Evolutionary conservation across 2,329 filamentous ascomycete species (phyloP), one percentile per base, ranked within the genome.

Genomic region (Fusarium mexicanum): DNA sequence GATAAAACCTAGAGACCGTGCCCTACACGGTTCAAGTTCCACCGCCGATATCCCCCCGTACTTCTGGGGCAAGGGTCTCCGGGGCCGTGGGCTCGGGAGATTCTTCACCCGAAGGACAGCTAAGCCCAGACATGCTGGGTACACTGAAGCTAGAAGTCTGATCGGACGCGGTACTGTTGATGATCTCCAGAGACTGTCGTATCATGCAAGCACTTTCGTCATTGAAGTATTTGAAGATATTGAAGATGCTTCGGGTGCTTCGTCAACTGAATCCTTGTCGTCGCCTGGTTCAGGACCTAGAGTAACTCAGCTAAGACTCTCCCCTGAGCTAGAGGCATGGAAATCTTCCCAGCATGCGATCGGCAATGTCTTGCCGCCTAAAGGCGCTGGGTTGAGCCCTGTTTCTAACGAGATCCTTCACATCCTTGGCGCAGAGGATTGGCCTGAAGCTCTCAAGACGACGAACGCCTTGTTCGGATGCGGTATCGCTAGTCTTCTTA

Each of bases 391-490:
- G 5, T n/a, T 76, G 31, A 69, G 57, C 58, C 65, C 55, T 13
- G 75, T 70, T 6, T 76, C 75, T 1, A 43, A 70, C 2, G 62
- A 69, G 31, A 53, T 66, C 14, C 62, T 76, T 3, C 63, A 40
- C 6, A 64, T 74, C 13, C 60, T 76, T 43, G 70, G 70, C 6
- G 75, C 75, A 17, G 60, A 68, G 37, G 60, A 64, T 43, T 76
- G 75, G 75, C 75, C 75, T 12, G 74, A 76, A 33, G 75, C 75
- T 7, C 53, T 76, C 40, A 74, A 74, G 59, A 76, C 75, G 3
- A 76, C 74, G 13, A 76, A 76, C 31, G 75, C 75, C 8, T 26
- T 76, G 31, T 76, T 76, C 10, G 75, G 75, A 20, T 76, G 75
- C 22, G 75, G 75, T 2, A 76, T 76, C 31, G 75, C 75, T 31